Conservation (phyloP, 2,329 filamentous ascomycete genomes). For the Chrysoporthe austroafricana region DNA sequence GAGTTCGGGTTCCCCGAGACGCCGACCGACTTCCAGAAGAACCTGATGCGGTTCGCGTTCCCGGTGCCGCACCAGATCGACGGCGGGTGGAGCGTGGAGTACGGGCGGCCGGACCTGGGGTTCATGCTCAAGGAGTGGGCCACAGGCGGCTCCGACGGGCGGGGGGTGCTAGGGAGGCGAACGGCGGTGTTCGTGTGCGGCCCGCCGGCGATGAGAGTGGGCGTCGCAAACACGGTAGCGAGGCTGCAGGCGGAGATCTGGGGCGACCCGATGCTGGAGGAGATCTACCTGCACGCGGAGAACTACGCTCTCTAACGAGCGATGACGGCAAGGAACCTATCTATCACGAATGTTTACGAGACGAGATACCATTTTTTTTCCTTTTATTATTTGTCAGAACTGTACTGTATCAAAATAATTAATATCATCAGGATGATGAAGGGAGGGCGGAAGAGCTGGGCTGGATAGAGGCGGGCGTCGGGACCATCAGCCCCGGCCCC, state of each 20-base stretch:
- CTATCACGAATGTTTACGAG: neutral
- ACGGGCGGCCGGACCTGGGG: conserved; percentile 84
- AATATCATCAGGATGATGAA: conserved; percentile 2
- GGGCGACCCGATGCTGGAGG: conserved; percentile 76
- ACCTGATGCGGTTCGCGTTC: conserved; percentile 87
- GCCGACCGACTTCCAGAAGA: conserved; percentile 87
- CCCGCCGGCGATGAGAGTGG: conserved; percentile 82
- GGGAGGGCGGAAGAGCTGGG: neutral
- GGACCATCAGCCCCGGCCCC: neutral
- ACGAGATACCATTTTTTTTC: conserved; percentile 24
- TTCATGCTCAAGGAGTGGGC: conserved; percentile 86
- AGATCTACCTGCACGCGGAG: conserved; percentile 93
- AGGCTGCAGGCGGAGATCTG: conserved; percentile 81
- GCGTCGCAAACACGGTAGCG: conserved; percentile 85
- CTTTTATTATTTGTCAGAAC: neutral
- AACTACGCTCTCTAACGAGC: conserved; percentile 79
- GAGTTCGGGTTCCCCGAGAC: conserved; percentile 83
- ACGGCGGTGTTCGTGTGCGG: conserved; percentile 94
- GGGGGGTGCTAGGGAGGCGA: conserved; percentile 74
- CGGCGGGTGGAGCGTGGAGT: conserved; percentile 89
- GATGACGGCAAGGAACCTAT: too few species aligned
- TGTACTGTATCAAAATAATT: conserved; percentile 14
- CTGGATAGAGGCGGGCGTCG: neutral
- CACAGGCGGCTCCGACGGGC: conserved; percentile 66
- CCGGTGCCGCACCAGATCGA: conserved; percentile 69